These are phyloP conservation scores for Epichloe sibirici DNA, from an alignment of 2,329 filamentous ascomycete species.

Conservation along the genomic window DNA sequence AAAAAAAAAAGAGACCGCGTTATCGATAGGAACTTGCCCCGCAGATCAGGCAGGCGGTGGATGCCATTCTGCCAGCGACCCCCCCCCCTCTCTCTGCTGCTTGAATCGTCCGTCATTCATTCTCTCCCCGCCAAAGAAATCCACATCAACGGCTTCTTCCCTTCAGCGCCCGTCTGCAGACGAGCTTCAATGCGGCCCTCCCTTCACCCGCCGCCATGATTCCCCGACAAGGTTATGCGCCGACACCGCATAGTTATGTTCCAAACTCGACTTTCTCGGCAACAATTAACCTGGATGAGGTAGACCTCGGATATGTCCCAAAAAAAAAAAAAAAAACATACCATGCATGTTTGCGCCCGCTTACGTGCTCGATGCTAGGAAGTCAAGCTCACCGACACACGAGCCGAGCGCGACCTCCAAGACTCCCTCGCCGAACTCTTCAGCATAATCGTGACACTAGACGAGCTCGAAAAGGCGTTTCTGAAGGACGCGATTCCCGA, in stretches of 20 bases:
- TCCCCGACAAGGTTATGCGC: constrained; percentile 64
- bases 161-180: not conserved
- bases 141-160: not conserved
- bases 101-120: too few relatives aligned
- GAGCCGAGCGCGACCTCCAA: constrained; percentile 82
- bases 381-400: constrained; percentile 79
- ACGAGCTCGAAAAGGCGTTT: constrained; percentile 92
- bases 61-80: constrained; percentile 19
- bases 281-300: constrained; percentile 88
- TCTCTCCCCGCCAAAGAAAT: too few relatives aligned
- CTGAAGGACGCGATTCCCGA: constrained; percentile 90
- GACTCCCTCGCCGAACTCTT: constrained; percentile 96
- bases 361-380: constrained; percentile 42
- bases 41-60: constrained; percentile 19
- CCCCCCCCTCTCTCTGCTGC: not conserved
- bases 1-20: not conserved
- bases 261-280: constrained; percentile 73
- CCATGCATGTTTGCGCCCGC: not conserved
- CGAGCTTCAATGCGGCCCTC: constrained; percentile 17
- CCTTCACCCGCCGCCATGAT: constrained; percentile 31
- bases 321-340: too few relatives aligned
- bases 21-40: constrained; percentile 23
- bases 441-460: constrained; percentile 90
- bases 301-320: constrained; percentile 25
- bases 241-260: constrained; percentile 82